phyloP scores from a whole-genome alignment of 148 eudicot species.

The Spergularia bocconei region DNA sequence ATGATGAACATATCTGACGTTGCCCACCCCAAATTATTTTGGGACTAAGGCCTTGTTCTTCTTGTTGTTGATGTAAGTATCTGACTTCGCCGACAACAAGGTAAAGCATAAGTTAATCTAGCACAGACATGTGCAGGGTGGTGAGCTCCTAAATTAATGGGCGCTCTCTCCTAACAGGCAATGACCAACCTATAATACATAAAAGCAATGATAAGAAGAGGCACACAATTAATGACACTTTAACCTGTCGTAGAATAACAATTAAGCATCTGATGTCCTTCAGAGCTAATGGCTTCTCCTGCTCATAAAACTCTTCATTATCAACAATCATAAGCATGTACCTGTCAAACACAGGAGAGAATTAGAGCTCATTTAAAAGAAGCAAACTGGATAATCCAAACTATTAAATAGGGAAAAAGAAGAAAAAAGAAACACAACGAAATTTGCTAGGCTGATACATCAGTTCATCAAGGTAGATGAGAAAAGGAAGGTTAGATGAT shows the following conservation, averaged over 20 bases:
- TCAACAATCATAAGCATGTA: conserved; percentile 98
- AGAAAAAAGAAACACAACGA: not conserved
- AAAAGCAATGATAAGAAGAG: not conserved
- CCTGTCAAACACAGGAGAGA: conserved; percentile 43
- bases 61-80: no score
- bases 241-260: conserved; percentile 88
- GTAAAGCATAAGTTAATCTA: no score
- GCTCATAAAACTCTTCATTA: conserved; percentile 96
- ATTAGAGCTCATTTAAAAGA: not conserved
- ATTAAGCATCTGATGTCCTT: conserved; percentile 80
- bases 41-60: no score
- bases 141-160: not conserved
- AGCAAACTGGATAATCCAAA: not conserved
- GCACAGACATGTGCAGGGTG: not conserved
- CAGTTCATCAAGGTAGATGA: no score
- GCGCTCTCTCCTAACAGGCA: not conserved
- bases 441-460: no score
- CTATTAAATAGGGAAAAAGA: no score
- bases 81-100: no score
- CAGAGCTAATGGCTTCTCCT: conserved; percentile 82
- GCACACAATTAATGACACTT: not conserved
- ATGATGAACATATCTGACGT: not conserved
- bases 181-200: not conserved
- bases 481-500: no score
- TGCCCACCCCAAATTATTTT: no score